Percentiles rank a stretch among this genome's conserved stretches.
These are phyloP conservation scores for Cystofilobasidium capitatum DNA, from an alignment of 768 basidiomycete species.

Conservation along the genomic window DNA sequence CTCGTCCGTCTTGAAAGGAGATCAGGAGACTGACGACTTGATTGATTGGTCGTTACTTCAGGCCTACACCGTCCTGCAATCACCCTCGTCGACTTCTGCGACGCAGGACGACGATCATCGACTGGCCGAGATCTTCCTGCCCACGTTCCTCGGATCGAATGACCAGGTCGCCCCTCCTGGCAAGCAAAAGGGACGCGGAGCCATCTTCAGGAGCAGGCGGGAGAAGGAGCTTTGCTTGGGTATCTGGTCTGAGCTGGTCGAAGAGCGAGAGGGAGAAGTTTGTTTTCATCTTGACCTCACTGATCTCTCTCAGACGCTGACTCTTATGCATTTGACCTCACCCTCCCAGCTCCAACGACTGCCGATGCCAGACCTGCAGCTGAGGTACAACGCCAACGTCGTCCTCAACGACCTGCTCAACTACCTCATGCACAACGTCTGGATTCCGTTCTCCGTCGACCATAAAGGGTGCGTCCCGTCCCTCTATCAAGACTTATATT, in stretches of 20 bases:
- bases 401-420: not conserved
- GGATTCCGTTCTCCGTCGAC: not conserved
- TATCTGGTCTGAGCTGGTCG: not conserved
- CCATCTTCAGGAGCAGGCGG: not conserved
- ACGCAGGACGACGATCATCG: not conserved
- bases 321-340: not conserved
- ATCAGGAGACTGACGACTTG: no score
- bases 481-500: no score
- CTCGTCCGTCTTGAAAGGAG: no score
- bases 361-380: not conserved
- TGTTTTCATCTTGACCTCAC: not conserved
- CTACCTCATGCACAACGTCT: not conserved
- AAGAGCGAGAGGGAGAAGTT: not conserved
- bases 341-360: not conserved
- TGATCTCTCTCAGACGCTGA: not conserved
- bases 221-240: not conserved
- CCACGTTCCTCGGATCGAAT: not conserved
- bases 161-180: not conserved
- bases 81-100: not conserved
- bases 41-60: no score
- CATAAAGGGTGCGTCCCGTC: not conserved
- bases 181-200: not conserved
- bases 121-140: not conserved
- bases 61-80: no score
- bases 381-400: not conserved